A percentile compares a stretch with the other conserved stretches of the same genome.
These are phyloP conservation scores for Beta lomatogona DNA, from an alignment of 179 eudicot species.

Conservation along the genomic window DNA sequence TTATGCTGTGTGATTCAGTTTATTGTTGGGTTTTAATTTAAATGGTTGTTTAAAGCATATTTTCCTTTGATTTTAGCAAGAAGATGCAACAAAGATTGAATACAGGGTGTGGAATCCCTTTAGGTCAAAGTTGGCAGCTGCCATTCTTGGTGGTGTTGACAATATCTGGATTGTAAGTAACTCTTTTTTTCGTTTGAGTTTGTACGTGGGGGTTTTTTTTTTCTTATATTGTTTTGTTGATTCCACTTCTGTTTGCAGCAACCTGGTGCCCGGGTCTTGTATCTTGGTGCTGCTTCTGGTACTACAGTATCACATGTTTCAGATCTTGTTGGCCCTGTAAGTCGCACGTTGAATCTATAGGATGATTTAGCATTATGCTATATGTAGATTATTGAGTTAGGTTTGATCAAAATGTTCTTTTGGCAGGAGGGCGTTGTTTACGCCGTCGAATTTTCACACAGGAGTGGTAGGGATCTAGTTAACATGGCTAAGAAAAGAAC, in stretches of 20 bases:
- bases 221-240: not conserved
- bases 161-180: conserved; percentile 69
- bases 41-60: not conserved
- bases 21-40: not conserved
- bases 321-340: conserved; percentile 93
- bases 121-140: conserved; percentile 82
- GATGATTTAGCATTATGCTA: not conserved
- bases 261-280: conserved; percentile 81
- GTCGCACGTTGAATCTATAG: conserved; percentile 7
- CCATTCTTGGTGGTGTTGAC: conserved; percentile 76
- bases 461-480: conserved; percentile 95
- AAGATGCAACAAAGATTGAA: conserved; percentile 80
- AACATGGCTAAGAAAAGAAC: conserved; percentile 97
- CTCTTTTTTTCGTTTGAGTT: too few species aligned
- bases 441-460: conserved; percentile 91
- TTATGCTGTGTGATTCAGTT: too few species aligned
- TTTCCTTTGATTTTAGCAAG: conserved; percentile 44
- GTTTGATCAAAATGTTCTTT: not conserved
- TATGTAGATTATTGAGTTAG: not conserved
- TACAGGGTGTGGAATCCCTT: conserved; percentile 97
- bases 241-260: conserved; percentile 28
- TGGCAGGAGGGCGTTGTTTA: conserved; percentile 81
- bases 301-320: conserved; percentile 96
- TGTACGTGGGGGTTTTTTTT: not conserved
- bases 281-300: conserved; percentile 98